A percentile compares a stretch with the other conserved stretches of the same genome.
These are phyloP conservation scores for Elongisporangium anandrum DNA, from an alignment of 352 stramenopile species.

Conservation along the genomic window DNA sequence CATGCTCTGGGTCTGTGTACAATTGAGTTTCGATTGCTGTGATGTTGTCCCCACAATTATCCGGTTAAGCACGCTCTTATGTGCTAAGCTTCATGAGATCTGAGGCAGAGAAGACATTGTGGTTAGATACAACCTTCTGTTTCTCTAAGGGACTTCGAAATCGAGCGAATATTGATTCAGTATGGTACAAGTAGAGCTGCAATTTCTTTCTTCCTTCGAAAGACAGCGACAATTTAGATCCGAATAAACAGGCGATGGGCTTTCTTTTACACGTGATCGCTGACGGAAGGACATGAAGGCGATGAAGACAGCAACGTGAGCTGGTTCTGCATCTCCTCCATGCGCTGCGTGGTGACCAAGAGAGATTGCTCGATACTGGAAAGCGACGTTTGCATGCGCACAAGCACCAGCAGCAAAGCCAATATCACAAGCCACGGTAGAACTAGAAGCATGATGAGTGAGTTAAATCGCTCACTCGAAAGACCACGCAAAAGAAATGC, in stretches of 20 bases:
- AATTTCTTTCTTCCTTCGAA: not conserved
- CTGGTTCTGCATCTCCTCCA: constrained; percentile 29
- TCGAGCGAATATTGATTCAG: too few relatives aligned
- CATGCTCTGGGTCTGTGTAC: too few relatives aligned
- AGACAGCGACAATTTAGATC: constrained; percentile 8
- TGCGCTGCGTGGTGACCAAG: constrained; percentile 28
- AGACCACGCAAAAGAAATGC: not conserved
- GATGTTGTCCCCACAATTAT: too few relatives aligned
- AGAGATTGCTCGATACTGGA: constrained; percentile 57
- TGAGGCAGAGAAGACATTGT: too few relatives aligned
- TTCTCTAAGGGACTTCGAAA: too few relatives aligned
- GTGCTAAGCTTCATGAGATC: too few relatives aligned
- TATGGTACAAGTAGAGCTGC: too few relatives aligned
- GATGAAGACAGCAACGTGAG: constrained; percentile 8
- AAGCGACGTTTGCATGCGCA: constrained; percentile 53
- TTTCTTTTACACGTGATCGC: not conserved
- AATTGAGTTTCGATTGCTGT: too few relatives aligned
- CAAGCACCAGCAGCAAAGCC: constrained; percentile 50
- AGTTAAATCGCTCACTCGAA: not conserved
- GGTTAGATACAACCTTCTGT: too few relatives aligned
- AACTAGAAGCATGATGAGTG: constrained; percentile 6
- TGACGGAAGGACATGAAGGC: not conserved
- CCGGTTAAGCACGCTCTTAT: too few relatives aligned
- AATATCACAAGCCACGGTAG: constrained; percentile 71
- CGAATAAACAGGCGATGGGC: too few relatives aligned